These are phyloP conservation scores for Allium sativum DNA, from an alignment of 106 monocot species.

Conservation along the genomic window DNA sequence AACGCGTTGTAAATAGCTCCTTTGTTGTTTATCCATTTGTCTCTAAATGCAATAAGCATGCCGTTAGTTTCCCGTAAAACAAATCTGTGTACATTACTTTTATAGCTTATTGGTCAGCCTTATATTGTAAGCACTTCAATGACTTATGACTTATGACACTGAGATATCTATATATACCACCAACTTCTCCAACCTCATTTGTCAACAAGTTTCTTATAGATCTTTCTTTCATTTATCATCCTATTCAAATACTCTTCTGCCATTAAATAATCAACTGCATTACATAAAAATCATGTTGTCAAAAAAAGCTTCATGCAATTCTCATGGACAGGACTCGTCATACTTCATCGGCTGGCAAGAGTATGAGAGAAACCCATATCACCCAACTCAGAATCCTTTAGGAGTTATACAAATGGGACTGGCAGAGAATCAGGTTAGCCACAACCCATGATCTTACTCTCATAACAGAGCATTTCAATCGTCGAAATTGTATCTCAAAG, in stretches of 20 bases:
- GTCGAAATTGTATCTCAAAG: no score
- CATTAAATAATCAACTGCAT: not conserved
- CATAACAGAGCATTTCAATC: no score
- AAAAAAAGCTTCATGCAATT: constrained; percentile 25
- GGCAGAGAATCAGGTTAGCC: constrained; percentile 75
- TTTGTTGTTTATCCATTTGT: no score
- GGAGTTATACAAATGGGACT: constrained; percentile 98
- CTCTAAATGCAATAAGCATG: no score
- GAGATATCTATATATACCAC: not conserved
- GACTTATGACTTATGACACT: no score
- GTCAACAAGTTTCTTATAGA: not conserved
- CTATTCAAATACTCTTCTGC: not conserved
- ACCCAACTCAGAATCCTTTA: constrained; percentile 38
- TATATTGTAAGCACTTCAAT: no score
- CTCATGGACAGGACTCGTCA: constrained; percentile 72
- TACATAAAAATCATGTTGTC: constrained; percentile 9
- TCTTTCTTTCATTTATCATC: not conserved
- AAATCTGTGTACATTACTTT: no score
- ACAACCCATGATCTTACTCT: no score
- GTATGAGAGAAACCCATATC: constrained; percentile 68
- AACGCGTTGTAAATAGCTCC: no score
- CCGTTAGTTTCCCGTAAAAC: no score
- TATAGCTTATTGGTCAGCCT: no score
- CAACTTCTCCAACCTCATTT: not conserved
- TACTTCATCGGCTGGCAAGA: constrained; percentile 87